Conservation (phyloP, 23 red algal species). For the Gracilariopsis chorda region DNA sequence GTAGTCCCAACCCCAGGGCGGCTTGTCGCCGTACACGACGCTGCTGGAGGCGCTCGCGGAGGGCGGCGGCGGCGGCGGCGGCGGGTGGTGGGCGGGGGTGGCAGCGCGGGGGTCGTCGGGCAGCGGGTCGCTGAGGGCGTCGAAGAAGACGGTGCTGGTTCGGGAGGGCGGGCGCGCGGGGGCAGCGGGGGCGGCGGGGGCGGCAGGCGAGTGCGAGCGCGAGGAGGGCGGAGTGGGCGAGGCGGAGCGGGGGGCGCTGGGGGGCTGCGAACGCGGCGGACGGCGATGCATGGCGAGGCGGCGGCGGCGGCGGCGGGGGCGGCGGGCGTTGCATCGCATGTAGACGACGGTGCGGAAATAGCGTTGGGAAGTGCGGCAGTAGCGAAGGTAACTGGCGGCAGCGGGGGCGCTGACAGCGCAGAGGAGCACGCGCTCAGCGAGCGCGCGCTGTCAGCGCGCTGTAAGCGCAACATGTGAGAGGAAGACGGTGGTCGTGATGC, state of each 20-base stretch:
- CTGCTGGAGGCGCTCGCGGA: neutral
- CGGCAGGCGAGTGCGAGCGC: neutral
- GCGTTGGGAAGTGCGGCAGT: no score
- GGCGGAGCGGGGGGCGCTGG: neutral
- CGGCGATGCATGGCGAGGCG: neutral
- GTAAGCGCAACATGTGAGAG: no score
- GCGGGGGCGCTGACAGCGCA: no score
- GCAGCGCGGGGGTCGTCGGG: neutral
- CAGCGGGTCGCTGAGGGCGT: neutral
- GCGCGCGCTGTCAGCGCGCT: no score
- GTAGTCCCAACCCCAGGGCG: constrained; percentile 78
- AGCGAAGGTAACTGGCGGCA: no score
- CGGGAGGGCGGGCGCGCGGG: neutral
- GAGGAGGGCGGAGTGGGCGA: neutral
- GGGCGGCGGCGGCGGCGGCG: no score
- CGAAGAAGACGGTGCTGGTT: neutral
- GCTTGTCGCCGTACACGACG: constrained; percentile 5
- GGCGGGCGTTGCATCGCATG: neutral
- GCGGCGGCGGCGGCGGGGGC: neutral
- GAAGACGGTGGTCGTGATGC: no score
- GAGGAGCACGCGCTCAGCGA: no score
- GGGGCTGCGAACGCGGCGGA: neutral
- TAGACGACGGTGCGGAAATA: no score
- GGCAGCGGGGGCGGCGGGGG: neutral
- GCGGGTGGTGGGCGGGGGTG: neutral